Base-by-base conservation (phyloP, 2,329 filamentous ascomycete species). In the Fusarium proliferatum region DNA sequence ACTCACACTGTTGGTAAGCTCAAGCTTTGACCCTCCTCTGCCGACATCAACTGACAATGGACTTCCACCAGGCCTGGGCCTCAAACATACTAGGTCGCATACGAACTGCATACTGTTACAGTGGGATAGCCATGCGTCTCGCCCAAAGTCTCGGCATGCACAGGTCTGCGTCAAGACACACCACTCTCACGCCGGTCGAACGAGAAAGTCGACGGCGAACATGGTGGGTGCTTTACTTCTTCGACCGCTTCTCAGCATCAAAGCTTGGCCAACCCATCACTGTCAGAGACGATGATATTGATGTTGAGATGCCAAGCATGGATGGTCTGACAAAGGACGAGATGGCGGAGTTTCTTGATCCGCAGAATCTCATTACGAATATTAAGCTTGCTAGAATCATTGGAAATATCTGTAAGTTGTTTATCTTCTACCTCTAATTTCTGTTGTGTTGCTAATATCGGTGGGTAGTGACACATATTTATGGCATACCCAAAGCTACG, bases 121-220 rank as follows among this genome's bases (percentile, higher is more conserved):
- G 76, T 19, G 80, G 80, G 3, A 79, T 77, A 6, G 80, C 80
- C 2, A 75, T 86, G 79, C 80, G 85, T 9, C 74, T 85, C 34
- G 80, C 83, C 4, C 76, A 84, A 19, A 82, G 80, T 17, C 81
- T 86, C 9, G 85, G 85, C 0, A 75, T 86, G 61, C 85, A 86
- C 39, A 80, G 85, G 34, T 72, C 77, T 0, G 76, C 71, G 78
- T 73, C 77, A 1, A 61, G 66, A 12, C 64, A 65, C 6, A 75
- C 73, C 3, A 66, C 71, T 0, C 53, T 79, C 4, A 73, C 69
- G 3, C 71, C 78, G 0, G 75, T 78, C 0, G 79, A 80, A 1
- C 43, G 72, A 46, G 79, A 79, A 36, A 74, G 73, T 26, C 72
- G 79, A 28, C 53, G 77, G 3, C 71, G 80, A 0, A 79, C 78